Evolutionary conservation across 306 rosid species (phyloP), one percentile per base, ranked within the genome.

Genomic region (Pyrus pyrifolia): DNA sequence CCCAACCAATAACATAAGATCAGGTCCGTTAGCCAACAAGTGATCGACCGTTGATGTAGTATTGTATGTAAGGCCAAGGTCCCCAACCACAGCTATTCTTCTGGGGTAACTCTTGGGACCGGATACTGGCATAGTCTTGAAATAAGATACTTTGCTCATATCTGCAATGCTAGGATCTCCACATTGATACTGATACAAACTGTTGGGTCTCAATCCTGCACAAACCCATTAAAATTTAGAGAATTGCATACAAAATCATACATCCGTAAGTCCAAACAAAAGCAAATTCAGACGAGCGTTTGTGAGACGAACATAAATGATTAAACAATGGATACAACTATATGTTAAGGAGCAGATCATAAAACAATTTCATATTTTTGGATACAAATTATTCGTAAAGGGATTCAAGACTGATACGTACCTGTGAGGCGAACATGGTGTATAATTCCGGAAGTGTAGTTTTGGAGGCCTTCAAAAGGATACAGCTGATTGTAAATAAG

Each of bases 381-480:
- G 66, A 61, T 61, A 60, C 66, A 6, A 70, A 52, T 31, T 51
- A 52, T 29, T 51, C 62, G 18, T 70, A 19, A 51, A 70, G 18
- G 49, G 33, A 30, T 21, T 71, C 75, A 31, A 44, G 46, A 71
- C 30, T n/a, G 64, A 71, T 25, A 29, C 70, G 58, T 86, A 91
- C 97, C 96, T 31, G 77, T 84, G 73, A 94, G 91, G 75, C 88
- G 91, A 87, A 90, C 97, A 79, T 91, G 98, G 83, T 94, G 98
- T 72, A 91, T 91, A 27, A 94, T 94, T 75, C 98, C 98, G 40
- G 97, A 91, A 79, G 98, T 88, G 80, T 94, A 94, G 86, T 94
- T 94, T 61, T 89, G 89, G 70, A 94, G 96, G 80, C 94, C 97
- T 83, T 94, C 83, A 86, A 89, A 90, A 62, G 93, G 96, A 81